Conservation (phyloP, 2,329 filamentous ascomycete genomes). For the Trichophyton mentagrophytes region DNA sequence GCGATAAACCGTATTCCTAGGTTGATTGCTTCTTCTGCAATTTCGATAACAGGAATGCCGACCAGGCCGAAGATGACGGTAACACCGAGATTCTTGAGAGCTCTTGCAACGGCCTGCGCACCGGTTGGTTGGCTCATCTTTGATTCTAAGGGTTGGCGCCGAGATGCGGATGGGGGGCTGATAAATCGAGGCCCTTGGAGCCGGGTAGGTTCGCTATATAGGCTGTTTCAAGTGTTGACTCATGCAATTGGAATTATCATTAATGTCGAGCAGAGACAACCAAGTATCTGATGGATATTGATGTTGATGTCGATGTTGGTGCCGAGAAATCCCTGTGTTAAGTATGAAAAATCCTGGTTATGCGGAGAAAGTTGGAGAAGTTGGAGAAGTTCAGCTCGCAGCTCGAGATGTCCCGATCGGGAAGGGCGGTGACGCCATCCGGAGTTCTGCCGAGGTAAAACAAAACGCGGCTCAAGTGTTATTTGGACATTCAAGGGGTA, state of each 20-base stretch:
- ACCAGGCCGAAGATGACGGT: constrained; percentile 42
- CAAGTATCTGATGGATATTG: background rate
- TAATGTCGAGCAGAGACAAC: background rate
- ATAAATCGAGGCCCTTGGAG: background rate
- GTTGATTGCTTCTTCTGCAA: constrained; percentile 45
- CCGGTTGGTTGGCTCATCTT: constrained; percentile 20
- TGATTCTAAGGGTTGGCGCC: too few species aligned
- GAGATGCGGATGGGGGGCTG: too few species aligned
- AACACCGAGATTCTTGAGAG: constrained; percentile 38
- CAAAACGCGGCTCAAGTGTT: background rate
- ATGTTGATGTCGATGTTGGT: background rate
- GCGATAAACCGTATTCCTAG: constrained; percentile 46
- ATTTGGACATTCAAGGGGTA: background rate
- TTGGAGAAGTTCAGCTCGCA: background rate
- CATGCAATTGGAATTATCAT: background rate
- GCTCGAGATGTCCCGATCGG: constrained; percentile 1
- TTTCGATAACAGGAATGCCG: constrained; percentile 45
- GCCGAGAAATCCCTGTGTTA: background rate
- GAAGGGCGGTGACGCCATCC: background rate
- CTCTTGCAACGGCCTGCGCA: constrained; percentile 37
- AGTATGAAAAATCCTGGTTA: background rate
- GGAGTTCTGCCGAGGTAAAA: background rate
- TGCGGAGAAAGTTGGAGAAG: constrained; percentile 5
- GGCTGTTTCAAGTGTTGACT: background rate
- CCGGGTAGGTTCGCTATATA: background rate